A percentile compares a stretch with the other conserved stretches of the same genome.
Evolutionary conservation across 192 early-diverging fungal species (phyloP).

Genomic region (Coemansia sp.): DNA sequence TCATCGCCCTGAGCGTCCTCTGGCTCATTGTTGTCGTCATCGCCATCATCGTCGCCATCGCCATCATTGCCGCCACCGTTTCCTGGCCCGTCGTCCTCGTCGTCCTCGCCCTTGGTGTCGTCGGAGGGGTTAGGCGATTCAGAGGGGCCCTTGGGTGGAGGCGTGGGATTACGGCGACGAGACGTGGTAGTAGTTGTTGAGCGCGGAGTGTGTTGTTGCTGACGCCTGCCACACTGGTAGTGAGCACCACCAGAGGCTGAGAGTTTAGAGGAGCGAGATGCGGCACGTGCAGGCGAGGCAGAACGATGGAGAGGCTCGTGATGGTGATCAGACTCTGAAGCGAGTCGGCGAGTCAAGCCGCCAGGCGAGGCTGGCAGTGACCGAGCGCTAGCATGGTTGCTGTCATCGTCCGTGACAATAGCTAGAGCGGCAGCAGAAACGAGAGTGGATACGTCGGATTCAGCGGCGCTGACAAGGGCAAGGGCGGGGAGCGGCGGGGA

Average conservation of each 20-base stretch:
- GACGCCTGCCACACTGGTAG: slow-evolving; percentile 3
- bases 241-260: not conserved
- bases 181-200: not conserved
- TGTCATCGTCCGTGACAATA: not conserved
- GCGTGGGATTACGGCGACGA: slow-evolving; percentile 13
- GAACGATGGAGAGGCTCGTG: slow-evolving; percentile 7
- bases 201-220: slow-evolving; percentile 3
- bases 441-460: slow-evolving; percentile 43
- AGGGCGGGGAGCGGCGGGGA: slow-evolving; percentile 8
- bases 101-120: slow-evolving; percentile 4
- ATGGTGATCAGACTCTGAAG: slow-evolving; percentile 8
- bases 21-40: slow-evolving; percentile 15
- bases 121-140: slow-evolving; percentile 13
- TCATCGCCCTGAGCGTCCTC: slow-evolving; percentile 5
- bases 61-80: slow-evolving; percentile 7
- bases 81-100: slow-evolving; percentile 8
- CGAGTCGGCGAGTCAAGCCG: not conserved
- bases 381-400: not conserved
- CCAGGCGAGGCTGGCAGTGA: slow-evolving; percentile 2
- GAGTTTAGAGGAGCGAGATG: not conserved
- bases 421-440: slow-evolving; percentile 12
- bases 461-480: slow-evolving; percentile 14
- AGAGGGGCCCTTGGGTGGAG: slow-evolving; percentile 9
- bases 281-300: slow-evolving; percentile 1
- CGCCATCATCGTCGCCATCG: slow-evolving; percentile 11